These are phyloP conservation scores for Colletotrichum coccodes DNA, from an alignment of 2,329 filamentous ascomycete genomes.

Conservation along the genomic window DNA sequence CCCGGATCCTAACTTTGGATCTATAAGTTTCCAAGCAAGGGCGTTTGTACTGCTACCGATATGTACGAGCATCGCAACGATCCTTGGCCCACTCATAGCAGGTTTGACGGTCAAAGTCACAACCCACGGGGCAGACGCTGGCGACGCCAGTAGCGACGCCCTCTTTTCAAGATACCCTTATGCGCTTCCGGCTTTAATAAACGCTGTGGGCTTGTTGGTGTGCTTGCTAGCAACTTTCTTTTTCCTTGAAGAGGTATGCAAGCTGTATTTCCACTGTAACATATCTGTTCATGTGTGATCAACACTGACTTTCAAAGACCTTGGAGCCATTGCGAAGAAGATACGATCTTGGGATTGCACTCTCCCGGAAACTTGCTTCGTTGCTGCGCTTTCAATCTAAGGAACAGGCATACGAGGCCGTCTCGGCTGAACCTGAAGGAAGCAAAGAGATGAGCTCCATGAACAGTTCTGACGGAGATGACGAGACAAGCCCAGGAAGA, in stretches of 20 bases:
- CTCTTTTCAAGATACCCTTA: neutral
- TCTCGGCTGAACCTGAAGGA: neutral
- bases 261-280: neutral
- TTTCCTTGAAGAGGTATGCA: neutral
- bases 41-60: neutral
- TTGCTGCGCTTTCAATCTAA: neutral
- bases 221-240: neutral
- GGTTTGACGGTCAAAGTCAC: neutral
- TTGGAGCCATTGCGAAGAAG: neutral
- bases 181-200: neutral
- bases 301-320: neutral
- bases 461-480: neutral
- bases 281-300: neutral
- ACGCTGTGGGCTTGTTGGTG: neutral
- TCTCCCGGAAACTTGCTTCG: neutral
- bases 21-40: neutral
- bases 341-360: neutral
- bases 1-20: too few relatives aligned
- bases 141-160: too few relatives aligned
- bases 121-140: neutral
- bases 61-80: neutral
- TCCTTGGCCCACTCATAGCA: neutral
- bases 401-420: neutral
- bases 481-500: neutral
- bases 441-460: neutral